Percentiles rank a stretch among this genome's conserved stretches.
Conservation (phyloP, 345 rosid genomes). For the Salix arbutifolia region DNA sequence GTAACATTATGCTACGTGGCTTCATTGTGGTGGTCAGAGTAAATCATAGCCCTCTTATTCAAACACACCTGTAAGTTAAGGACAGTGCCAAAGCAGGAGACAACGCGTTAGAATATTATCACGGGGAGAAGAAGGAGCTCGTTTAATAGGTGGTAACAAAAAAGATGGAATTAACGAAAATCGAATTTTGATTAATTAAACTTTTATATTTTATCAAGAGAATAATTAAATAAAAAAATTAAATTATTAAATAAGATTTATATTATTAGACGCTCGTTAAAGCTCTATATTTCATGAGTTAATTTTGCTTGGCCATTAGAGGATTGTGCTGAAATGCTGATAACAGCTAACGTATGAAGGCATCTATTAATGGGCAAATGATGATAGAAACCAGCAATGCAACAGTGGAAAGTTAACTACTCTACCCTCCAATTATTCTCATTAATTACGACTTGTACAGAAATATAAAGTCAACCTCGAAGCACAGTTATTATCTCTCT, state of each 20-base stretch:
- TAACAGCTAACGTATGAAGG: slow-evolving; percentile 9
- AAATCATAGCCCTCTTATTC: background rate
- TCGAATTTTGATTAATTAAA: no score
- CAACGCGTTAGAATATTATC: background rate
- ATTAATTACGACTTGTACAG: background rate
- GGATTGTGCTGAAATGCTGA: background rate
- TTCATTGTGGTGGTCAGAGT: slow-evolving; percentile 14
- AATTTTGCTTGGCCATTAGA: background rate
- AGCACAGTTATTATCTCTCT: background rate
- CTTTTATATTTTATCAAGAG: no score
- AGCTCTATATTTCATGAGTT: background rate
- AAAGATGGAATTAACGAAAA: no score
- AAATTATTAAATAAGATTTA: no score
- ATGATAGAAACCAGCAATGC: background rate
- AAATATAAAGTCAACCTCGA: slow-evolving; percentile 21
- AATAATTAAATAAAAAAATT: no score
- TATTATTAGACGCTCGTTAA: no score
- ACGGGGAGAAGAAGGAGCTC: background rate
- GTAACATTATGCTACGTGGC: slow-evolving; percentile 19
- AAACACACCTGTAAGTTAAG: background rate
- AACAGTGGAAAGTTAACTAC: slow-evolving; percentile 26
- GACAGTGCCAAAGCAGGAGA: background rate
- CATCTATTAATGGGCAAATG: background rate
- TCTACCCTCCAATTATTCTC: slow-evolving; percentile 39
- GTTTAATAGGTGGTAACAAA: no score